Evolutionary conservation across 305 asterid genomes (phyloP).

Genomic region (Plantago lanceolata): DNA sequence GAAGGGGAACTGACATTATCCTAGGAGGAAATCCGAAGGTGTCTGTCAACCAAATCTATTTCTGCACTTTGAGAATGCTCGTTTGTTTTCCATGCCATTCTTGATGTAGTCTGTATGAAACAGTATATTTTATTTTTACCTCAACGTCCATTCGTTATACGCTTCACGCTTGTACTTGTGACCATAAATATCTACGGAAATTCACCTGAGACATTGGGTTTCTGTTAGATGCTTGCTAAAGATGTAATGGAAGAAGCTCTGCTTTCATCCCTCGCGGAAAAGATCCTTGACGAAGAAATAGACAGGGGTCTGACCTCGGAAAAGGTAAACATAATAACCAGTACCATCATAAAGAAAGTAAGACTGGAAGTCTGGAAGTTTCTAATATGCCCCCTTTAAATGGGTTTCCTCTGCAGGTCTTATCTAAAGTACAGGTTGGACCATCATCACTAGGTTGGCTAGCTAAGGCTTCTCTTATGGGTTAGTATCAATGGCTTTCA

Average conservation of each 20-base stretch:
- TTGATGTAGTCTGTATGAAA: slow-evolving; percentile 11
- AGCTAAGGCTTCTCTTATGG: slow-evolving; percentile 82
- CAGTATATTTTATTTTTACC: slow-evolving; percentile 2
- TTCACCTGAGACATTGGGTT: slow-evolving; percentile 18
- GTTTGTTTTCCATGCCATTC: slow-evolving; percentile 7
- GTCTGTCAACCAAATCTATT: slow-evolving; percentile 19
- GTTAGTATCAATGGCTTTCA: slow-evolving; percentile 37
- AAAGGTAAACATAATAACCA: slow-evolving; percentile 38
- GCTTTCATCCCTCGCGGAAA: slow-evolving; percentile 61
- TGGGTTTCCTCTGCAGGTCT: slow-evolving; percentile 45
- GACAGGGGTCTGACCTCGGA: slow-evolving; percentile 55
- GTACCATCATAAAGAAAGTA: slow-evolving; percentile 23
- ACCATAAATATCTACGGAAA: not conserved
- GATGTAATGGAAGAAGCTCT: slow-evolving; percentile 75
- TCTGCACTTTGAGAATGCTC: not conserved
- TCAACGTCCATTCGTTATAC: not conserved
- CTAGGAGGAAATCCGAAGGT: slow-evolving; percentile 99
- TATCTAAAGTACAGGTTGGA: slow-evolving; percentile 82
- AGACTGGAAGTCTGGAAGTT: slow-evolving; percentile 12
- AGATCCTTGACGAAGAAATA: slow-evolving; percentile 55
- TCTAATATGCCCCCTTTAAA: slow-evolving; percentile 11
- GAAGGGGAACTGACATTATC: slow-evolving; percentile 97
- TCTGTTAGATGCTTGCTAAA: slow-evolving; percentile 81
- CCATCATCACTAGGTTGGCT: slow-evolving; percentile 88
- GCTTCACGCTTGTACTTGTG: slow-evolving; percentile 17